These are phyloP conservation scores for Bjerkandera adusta DNA, from an alignment of 1,284 basidiomycete species.

Conservation along the genomic window DNA sequence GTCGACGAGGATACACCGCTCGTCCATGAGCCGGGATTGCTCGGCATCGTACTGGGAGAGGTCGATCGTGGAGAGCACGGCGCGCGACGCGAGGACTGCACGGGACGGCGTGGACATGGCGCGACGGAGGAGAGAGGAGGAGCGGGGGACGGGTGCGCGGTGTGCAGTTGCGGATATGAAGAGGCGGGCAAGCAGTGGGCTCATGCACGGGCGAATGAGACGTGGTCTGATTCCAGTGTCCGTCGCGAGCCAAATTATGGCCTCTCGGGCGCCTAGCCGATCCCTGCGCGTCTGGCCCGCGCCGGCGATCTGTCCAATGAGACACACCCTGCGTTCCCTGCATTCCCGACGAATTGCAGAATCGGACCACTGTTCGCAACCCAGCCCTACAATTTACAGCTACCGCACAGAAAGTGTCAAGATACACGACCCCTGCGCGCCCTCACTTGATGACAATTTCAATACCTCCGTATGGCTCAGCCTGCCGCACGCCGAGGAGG, in stretches of 20 bases:
- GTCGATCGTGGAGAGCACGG: slow-evolving; percentile 68
- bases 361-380: too few species aligned
- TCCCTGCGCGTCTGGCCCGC: too few species aligned
- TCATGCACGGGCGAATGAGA: slow-evolving; percentile 13
- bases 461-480: slow-evolving; percentile 49
- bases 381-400: too few species aligned
- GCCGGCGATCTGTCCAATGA: too few species aligned
- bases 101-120: slow-evolving; percentile 30
- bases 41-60: slow-evolving; percentile 72
- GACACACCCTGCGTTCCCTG: too few species aligned
- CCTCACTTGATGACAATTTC: slow-evolving; percentile 37
- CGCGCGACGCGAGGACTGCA: slow-evolving; percentile 56
- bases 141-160: slow-evolving; percentile 17
- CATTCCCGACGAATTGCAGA: too few species aligned
- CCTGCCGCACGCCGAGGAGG: slow-evolving; percentile 52
- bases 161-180: background rate
- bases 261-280: slow-evolving; percentile 6
- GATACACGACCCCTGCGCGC: too few species aligned
- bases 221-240: slow-evolving; percentile 19
- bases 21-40: slow-evolving; percentile 92
- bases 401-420: too few species aligned
- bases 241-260: background rate
- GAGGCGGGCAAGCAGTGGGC: slow-evolving; percentile 11
- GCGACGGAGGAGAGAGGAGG: slow-evolving; percentile 20
- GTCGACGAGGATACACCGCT: slow-evolving; percentile 94